A percentile compares a stretch with the other conserved stretches of the same genome.
These are phyloP conservation scores for Tylopilus subfusipes DNA, from an alignment of 768 basidiomycete genomes.

Conservation along the genomic window DNA sequence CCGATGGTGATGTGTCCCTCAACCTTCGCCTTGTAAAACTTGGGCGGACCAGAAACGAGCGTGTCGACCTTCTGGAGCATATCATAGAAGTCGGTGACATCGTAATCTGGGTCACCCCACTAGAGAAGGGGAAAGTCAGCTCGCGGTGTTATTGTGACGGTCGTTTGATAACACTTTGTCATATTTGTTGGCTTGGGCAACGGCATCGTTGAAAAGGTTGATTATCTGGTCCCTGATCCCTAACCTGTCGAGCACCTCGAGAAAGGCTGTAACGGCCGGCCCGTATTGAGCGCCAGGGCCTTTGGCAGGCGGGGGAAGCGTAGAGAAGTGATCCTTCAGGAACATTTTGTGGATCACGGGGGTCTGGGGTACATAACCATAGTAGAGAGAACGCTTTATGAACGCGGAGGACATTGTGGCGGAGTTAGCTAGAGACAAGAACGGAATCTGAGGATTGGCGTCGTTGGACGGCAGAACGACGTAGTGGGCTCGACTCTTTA, in stretches of 20 bases:
- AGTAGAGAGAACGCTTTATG: not conserved
- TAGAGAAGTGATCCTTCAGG: too few species aligned
- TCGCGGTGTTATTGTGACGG: not conserved
- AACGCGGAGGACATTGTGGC: not conserved
- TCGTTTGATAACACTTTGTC: not conserved
- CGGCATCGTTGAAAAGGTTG: not conserved
- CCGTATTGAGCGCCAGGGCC: not conserved
- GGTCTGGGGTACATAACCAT: not conserved
- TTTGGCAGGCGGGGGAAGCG: too few species aligned
- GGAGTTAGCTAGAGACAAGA: not conserved
- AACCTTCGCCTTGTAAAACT: not conserved
- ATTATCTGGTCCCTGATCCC: not conserved
- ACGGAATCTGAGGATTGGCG: not conserved
- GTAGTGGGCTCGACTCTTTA: not conserved
- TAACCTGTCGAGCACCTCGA: too few species aligned
- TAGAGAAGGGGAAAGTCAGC: not conserved
- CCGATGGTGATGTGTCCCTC: conserved; percentile 5
- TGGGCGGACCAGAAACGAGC: not conserved
- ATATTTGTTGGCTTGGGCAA: not conserved
- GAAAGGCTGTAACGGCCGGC: too few species aligned
- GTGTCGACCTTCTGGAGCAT: not conserved
- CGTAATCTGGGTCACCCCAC: not conserved
- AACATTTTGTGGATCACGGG: not conserved
- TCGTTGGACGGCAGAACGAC: not conserved
- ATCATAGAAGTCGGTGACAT: not conserved